A percentile compares a stretch with the other conserved stretches of the same genome.
These are phyloP conservation scores for Phytomonas serpens DNA, from an alignment of 208 protist genomes.

Conservation along the genomic window DNA sequence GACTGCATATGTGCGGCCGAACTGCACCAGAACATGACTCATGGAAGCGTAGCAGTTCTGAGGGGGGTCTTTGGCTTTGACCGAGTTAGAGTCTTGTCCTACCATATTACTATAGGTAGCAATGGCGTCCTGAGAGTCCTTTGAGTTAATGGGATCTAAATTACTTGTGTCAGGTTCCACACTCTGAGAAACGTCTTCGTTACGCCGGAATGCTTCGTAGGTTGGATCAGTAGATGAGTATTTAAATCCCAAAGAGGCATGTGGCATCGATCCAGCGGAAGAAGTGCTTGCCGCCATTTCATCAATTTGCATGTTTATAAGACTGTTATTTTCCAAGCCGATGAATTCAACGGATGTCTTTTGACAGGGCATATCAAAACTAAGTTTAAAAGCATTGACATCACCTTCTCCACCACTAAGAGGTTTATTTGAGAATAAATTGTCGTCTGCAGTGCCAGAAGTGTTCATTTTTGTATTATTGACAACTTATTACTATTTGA, in stretches of 20 bases:
- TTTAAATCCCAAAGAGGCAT: background rate
- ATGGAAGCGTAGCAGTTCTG: background rate
- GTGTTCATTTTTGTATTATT: background rate
- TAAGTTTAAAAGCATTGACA: background rate
- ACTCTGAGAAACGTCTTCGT: background rate
- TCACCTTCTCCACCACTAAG: background rate
- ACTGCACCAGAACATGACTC: conserved; percentile 48
- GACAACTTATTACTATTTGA: background rate
- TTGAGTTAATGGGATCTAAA: background rate
- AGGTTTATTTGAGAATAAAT: background rate
- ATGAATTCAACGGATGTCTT: background rate
- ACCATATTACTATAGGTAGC: background rate
- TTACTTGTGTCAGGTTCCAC: background rate
- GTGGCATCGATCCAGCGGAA: background rate
- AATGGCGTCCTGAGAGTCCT: background rate
- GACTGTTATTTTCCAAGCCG: background rate
- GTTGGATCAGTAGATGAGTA: background rate
- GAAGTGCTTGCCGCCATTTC: background rate
- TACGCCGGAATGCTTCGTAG: background rate
- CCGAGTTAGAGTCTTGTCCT: background rate
- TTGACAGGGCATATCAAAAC: background rate
- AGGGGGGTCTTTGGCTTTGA: background rate
- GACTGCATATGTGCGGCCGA: conserved; percentile 44
- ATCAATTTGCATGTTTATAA: conserved; percentile 2
- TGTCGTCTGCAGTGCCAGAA: background rate